Conservation (phyloP, 768 basidiomycete species). For the Trichaptum fuscoviolaceum region DNA sequence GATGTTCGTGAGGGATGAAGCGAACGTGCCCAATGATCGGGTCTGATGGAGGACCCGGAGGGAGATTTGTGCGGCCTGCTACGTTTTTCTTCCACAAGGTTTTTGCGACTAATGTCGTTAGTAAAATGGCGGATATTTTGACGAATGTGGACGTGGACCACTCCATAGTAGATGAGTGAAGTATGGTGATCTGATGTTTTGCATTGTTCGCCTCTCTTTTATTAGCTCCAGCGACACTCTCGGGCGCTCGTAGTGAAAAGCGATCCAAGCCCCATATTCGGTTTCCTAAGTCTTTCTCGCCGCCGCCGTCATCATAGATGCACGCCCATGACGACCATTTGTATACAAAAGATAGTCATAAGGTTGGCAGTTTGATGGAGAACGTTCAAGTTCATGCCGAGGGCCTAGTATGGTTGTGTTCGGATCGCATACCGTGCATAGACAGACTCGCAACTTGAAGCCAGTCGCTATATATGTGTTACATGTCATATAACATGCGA, state of each 20-base stretch:
- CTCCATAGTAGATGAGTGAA: neutral
- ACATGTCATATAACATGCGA: no score
- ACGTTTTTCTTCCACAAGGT: neutral
- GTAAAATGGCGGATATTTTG: neutral
- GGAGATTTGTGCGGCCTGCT: constrained; percentile 5
- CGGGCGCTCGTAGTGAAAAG: no score
- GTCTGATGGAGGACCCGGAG: constrained; percentile 25
- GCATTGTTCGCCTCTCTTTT: no score
- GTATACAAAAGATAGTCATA: neutral
- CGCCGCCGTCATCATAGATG: neutral
- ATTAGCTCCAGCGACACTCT: no score
- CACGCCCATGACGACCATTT: neutral
- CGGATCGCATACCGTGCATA: no score
- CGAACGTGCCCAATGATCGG: constrained; percentile 28
- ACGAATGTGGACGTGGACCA: neutral
- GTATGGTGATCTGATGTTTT: no score
- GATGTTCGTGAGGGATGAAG: constrained; percentile 20
- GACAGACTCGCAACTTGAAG: no score
- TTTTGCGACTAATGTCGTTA: neutral
- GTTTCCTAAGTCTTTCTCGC: no score
- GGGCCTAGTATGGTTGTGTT: neutral
- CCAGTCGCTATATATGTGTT: no score
- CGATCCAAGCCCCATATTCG: no score
- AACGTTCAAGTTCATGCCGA: neutral
- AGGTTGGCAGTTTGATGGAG: neutral